Base-by-base conservation (phyloP, 805 yeast species). In the Candida coquimbonensis region DNA sequence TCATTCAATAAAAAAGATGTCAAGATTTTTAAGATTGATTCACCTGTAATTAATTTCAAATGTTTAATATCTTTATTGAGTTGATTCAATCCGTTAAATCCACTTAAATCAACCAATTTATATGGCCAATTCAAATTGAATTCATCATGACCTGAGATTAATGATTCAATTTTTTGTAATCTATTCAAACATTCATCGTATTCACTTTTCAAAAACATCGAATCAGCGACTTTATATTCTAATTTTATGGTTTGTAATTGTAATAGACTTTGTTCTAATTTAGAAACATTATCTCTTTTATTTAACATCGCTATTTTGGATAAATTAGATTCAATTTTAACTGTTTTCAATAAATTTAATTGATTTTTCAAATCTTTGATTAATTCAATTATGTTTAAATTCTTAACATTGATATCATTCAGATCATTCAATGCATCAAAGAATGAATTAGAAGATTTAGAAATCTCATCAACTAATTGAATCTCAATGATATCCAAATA, bases 401-500 rank as follows among this genome's bases (percentile, higher is more conserved):
- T 77, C 50, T 75, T 77, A 2, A 63, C 58, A 40, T 81, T 77
- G 33, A 90, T 80, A 8, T 69, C 70, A 54, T 81, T 80, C 46
- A 93, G 74, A 51, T 88, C 95, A 44, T 81, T 87, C 45, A 95
- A 68, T 0, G 96, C 90, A 43, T 79, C 79, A 64, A 89, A 89
- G 59, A 93, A 91, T 8, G 90, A 81, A 44, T 80, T 79, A 0
- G 96, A 87, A 0, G 96, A 84, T 51, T 78, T 77, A 4, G 96
- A 83, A 31, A 93, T 88, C 62, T 89, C 96, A 36, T 77, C 73
- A 17, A 90, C 84, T 37, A 91, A 66, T 49, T 84, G 82, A 34
- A 86, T 71, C 64, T 91, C 99, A 1, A 91, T 88, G 0, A 80
- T 73, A 60, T 93, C 98, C 45, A 93, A 69, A 57, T 89, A 88